Percentiles rank a stretch among this genome's conserved stretches.
phyloP scores from a whole-genome alignment of 2,329 filamentous ascomycete genomes.

The Aspergillus caelatus region DNA sequence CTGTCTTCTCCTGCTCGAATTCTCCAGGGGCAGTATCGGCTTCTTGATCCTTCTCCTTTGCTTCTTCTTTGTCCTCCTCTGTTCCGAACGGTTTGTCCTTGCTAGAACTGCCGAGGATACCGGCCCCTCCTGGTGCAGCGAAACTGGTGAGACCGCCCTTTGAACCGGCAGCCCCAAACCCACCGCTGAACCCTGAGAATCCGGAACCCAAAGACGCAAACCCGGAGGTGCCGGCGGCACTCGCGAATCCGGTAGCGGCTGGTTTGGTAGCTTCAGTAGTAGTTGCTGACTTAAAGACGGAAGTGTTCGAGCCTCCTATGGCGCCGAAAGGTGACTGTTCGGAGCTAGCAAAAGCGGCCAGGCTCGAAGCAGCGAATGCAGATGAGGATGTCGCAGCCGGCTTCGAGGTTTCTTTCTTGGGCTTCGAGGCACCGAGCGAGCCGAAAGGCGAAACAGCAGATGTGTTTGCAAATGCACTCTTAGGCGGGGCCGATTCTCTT shows the following conservation, averaged over 20 bases:
- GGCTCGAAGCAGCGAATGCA: conserved; percentile 69
- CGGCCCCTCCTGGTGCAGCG: conserved; percentile 60
- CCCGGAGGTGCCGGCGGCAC: conserved; percentile 36
- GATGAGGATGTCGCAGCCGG: conserved; percentile 55
- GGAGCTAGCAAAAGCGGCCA: conserved; percentile 66
- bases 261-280: conserved; percentile 25
- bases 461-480: conserved; percentile 48
- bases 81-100: conserved; percentile 72
- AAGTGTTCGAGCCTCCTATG: conserved; percentile 51
- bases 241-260: conserved; percentile 33
- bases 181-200: conserved; percentile 41
- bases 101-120: conserved; percentile 43
- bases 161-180: conserved; percentile 54
- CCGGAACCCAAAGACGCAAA: conserved; percentile 43
- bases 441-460: conserved; percentile 49
- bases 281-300: conserved; percentile 42
- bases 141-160: conserved; percentile 65
- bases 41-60: conserved; percentile 54
- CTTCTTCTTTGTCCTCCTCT: conserved; percentile 57
- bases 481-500: conserved; percentile 30
- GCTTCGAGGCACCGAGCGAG: conserved; percentile 33
- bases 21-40: conserved; percentile 49
- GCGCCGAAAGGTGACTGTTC: conserved; percentile 66
- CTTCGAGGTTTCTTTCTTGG: conserved; percentile 24
- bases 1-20: conserved; percentile 53